A percentile compares a stretch with the other conserved stretches of the same genome.
Conservation (phyloP, 2,329 filamentous ascomycete genomes). For the Aspergillus ibericus region DNA sequence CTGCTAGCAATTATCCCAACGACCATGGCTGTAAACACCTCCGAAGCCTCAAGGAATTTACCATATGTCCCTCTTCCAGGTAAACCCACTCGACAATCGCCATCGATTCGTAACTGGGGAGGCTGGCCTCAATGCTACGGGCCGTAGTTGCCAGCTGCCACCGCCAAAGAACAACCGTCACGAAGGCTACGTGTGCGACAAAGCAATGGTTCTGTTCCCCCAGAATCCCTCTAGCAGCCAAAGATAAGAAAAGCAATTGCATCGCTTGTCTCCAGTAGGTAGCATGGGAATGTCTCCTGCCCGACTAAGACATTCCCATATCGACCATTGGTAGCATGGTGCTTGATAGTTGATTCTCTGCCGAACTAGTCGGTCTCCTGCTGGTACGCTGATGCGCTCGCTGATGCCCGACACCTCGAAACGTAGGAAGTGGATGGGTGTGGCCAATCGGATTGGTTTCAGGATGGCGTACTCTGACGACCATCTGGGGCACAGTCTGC, state of each 20-base stretch:
- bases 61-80: neutral
- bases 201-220: slow-evolving; percentile 2
- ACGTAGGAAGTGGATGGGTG: slow-evolving; percentile 24
- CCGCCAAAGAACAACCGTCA: neutral
- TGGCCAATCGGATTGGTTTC: slow-evolving; percentile 24
- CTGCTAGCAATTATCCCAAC: neutral
- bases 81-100: neutral
- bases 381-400: slow-evolving; percentile 55
- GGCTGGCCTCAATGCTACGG: neutral
- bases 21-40: neutral
- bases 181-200: slow-evolving; percentile 2
- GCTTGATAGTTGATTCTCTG: neutral
- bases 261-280: neutral
- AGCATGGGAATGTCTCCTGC: slow-evolving; percentile 5
- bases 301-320: neutral
- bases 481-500: slow-evolving; percentile 35
- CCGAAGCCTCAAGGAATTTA: neutral
- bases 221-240: slow-evolving; percentile 9
- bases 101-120: neutral
- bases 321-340: neutral
- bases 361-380: slow-evolving; percentile 33
- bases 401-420: slow-evolving; percentile 42
- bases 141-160: neutral
- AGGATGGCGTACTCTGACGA: slow-evolving; percentile 26
- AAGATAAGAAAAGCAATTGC: neutral